Evolutionary conservation across 2,329 filamentous ascomycete genomes (phyloP).

Genomic region (Cryoendolithus antarcticus): DNA sequence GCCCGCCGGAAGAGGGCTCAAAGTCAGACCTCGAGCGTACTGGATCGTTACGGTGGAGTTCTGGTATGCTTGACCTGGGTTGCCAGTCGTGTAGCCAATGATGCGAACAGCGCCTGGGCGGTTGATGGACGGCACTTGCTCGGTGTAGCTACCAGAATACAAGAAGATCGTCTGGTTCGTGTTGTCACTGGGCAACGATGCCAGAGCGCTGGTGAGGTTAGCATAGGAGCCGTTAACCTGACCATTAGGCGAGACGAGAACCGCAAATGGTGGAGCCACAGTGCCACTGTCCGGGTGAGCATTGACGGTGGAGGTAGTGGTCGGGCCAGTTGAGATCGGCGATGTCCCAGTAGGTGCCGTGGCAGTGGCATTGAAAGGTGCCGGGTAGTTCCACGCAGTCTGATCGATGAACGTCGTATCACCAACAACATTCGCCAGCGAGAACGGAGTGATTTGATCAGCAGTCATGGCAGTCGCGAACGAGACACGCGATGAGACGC

Average conservation of each 20-base stretch:
- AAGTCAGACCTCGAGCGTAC: slow-evolving; percentile 21
- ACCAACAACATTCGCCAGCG: slow-evolving; percentile 27
- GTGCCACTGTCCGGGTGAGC: slow-evolving; percentile 31
- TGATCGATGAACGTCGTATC: slow-evolving; percentile 32
- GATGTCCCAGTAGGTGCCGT: slow-evolving; percentile 8
- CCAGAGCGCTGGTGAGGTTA: slow-evolving; percentile 25
- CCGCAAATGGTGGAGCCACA: slow-evolving; percentile 28
- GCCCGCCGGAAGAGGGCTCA: slow-evolving; percentile 26
- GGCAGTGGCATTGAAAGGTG: slow-evolving; percentile 20
- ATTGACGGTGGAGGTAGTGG: slow-evolving; percentile 21
- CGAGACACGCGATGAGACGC: slow-evolving; percentile 35
- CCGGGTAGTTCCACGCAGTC: slow-evolving; percentile 27
- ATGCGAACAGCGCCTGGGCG: slow-evolving; percentile 29
- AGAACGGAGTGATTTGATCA: slow-evolving; percentile 24
- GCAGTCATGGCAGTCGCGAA: slow-evolving; percentile 31
- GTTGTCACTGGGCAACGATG: slow-evolving; percentile 23
- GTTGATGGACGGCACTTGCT: slow-evolving; percentile 29
- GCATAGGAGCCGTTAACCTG: slow-evolving; percentile 20
- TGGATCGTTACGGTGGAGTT: slow-evolving; percentile 27
- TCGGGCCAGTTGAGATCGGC: slow-evolving; percentile 13
- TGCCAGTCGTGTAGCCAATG: slow-evolving; percentile 22
- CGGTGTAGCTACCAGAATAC: slow-evolving; percentile 29
- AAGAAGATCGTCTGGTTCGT: slow-evolving; percentile 29
- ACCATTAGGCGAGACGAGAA: slow-evolving; percentile 29
- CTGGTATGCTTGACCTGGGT: slow-evolving; percentile 24